A percentile compares a stretch with the other conserved stretches of the same genome.
phyloP scores from a whole-genome alignment of 345 rosid species.

The Aquilaria sinensis region DNA sequence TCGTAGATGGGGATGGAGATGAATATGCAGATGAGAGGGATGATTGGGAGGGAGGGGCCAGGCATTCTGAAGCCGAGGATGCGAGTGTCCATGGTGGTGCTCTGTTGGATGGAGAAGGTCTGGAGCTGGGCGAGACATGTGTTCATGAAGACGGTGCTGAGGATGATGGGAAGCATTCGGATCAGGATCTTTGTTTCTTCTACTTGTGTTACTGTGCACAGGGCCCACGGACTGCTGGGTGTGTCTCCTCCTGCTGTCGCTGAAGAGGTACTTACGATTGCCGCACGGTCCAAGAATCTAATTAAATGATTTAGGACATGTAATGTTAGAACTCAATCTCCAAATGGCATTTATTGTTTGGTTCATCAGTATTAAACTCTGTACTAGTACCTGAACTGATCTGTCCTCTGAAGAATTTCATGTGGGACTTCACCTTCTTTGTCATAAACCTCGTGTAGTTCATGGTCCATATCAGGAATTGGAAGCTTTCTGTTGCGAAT shows the following conservation, averaged over 20 bases:
- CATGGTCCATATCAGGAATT: constrained; percentile 31
- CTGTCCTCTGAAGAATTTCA: constrained; percentile 38
- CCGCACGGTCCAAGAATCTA: constrained; percentile 53
- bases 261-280: constrained; percentile 14
- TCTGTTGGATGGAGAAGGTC: constrained; percentile 53
- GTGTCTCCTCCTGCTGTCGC: constrained; percentile 15
- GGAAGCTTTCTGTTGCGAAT: constrained; percentile 33
- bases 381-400: constrained; percentile 42
- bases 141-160: constrained; percentile 63
- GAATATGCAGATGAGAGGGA: constrained; percentile 48
- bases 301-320: neutral
- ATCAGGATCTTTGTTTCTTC: constrained; percentile 59
- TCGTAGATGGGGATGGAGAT: constrained; percentile 45
- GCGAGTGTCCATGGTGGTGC: constrained; percentile 48
- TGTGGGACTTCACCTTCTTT: constrained; percentile 22
- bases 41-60: constrained; percentile 46
- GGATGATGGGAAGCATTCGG: constrained; percentile 49
- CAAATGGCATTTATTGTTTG: too few relatives aligned
- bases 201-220: constrained; percentile 53
- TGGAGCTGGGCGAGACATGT: constrained; percentile 68
- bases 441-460: constrained; percentile 40
- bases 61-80: constrained; percentile 41
- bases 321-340: too few relatives aligned
- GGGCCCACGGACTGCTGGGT: constrained; percentile 33
- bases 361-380: neutral